Conservation (phyloP, 495 filamentous ascomycete species). For the Tuber indicum region DNA sequence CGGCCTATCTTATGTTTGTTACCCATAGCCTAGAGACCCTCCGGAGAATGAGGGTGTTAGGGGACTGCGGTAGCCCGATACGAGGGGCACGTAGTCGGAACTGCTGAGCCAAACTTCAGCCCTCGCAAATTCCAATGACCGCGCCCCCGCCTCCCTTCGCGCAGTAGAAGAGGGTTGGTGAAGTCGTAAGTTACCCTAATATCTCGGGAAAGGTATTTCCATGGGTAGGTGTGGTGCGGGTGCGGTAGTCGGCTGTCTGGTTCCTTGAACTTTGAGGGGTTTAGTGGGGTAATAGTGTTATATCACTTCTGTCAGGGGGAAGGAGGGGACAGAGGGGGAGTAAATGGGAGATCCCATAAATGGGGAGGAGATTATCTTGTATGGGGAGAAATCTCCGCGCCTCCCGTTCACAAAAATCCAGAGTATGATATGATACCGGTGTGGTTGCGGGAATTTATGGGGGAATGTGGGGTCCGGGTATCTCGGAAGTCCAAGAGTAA, state of each 20-base stretch:
- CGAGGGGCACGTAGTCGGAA: background rate
- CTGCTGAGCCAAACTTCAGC: background rate
- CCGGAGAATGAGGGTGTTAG: background rate
- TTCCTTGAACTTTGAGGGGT: background rate
- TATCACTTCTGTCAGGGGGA: background rate
- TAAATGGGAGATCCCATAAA: background rate
- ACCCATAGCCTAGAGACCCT: background rate
- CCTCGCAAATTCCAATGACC: background rate
- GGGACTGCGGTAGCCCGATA: background rate
- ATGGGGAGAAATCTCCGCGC: background rate
- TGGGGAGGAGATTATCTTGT: background rate
- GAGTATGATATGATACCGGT: background rate
- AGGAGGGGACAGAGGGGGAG: background rate
- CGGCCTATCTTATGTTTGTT: background rate
- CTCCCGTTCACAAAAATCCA: background rate
- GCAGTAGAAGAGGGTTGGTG: background rate
- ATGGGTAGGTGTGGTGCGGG: background rate
- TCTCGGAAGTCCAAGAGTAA: background rate
- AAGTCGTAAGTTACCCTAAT: background rate
- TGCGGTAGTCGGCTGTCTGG: too few relatives aligned
- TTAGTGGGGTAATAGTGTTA: background rate
- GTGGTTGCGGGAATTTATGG: background rate
- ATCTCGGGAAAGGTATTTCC: background rate
- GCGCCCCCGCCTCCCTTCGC: background rate
- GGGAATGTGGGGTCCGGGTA: background rate